Evolutionary conservation across 2,329 filamentous ascomycete genomes (phyloP).

Genomic region (Alternaria sp.): DNA sequence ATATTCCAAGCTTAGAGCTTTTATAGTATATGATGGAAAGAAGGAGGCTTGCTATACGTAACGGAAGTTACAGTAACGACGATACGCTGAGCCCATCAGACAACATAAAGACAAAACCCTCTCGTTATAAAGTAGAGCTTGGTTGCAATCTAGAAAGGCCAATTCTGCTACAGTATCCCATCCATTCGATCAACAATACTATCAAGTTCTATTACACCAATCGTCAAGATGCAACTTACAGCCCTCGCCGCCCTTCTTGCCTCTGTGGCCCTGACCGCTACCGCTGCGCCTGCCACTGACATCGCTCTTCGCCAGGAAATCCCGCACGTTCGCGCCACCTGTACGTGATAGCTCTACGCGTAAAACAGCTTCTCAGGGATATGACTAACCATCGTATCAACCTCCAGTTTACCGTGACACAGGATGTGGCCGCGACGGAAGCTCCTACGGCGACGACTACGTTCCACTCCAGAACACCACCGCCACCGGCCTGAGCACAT

Average conservation of each 20-base stretch:
- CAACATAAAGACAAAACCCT: not conserved
- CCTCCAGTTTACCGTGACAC: constrained; percentile 11
- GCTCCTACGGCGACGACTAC: constrained; percentile 14
- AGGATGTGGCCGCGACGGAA: constrained; percentile 8
- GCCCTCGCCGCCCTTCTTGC: constrained; percentile 11
- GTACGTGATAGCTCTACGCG: not conserved
- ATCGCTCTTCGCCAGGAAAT: constrained; percentile 8
- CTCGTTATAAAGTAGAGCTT: constrained; percentile 1
- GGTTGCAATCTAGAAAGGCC: not conserved
- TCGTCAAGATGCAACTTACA: constrained; percentile 12
- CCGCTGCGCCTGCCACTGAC: constrained; percentile 8
- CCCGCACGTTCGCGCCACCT: constrained; percentile 22
- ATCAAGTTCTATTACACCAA: not conserved
- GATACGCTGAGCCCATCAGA: not conserved
- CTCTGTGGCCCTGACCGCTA: constrained; percentile 8
- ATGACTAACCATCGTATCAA: not conserved
- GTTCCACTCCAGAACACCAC: constrained; percentile 6
- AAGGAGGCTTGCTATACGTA: not conserved
- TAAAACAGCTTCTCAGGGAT: not conserved
- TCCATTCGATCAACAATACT: not conserved
- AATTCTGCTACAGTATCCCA: not conserved
- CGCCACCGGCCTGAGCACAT: constrained; percentile 10
- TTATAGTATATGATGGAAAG: not conserved
- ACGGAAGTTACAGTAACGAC: not conserved
- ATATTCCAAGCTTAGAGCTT: not conserved